Base-by-base conservation (phyloP, 2,329 filamentous ascomycete species). In the Sclerotinia borealis region DNA sequence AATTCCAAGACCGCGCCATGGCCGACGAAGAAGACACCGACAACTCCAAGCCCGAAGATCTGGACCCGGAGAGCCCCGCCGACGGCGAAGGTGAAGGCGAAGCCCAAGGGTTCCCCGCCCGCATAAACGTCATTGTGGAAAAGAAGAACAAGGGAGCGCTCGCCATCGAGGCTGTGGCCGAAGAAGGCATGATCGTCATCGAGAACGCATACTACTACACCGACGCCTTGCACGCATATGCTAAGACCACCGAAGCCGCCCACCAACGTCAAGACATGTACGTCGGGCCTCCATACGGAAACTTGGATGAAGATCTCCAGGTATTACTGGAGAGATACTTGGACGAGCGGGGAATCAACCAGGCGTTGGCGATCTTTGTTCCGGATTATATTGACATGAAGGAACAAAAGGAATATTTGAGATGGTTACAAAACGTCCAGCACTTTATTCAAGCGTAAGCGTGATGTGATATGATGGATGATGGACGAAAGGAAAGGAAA, bases 341-440 rank as follows among this genome's bases (percentile, higher is more conserved):
- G 68, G 92, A 96, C 78, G 95, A 97, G 84, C 86, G 95, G 71
- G 95, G 93, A 68, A 86, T 99, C 78, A 92, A 93, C 73, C 87
- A 89, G 71, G 85, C 88, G 64, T 84, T 99, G 72, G 93, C 93
- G 61, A 80, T 93, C 70, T 97, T 98, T 77, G 88, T 96, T 50
- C 92, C 93, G 43, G 93, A 98, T 77, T 99, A 96, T 80, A 93
- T 98, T 74, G 92, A 98, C 76, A 86, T 90, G 79, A 99, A 99
- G 88, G 95, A 99, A 85, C 93, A 98, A 85, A 90, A 87, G 79
- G 95, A 99, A 83, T 99, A 99, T 78, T 80, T 96, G 66, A 80
- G 84, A 69, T 99, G 96, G 95, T 81, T 99, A 77, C 84, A 87
- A 77, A 90, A 90, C 75, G 84, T 97, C 78, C 95, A 93, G 86